Evolutionary conservation across 2,329 filamentous ascomycete species (phyloP), one percentile per base, ranked within the genome.

Genomic region (Ophiosphaerella narmari): DNA sequence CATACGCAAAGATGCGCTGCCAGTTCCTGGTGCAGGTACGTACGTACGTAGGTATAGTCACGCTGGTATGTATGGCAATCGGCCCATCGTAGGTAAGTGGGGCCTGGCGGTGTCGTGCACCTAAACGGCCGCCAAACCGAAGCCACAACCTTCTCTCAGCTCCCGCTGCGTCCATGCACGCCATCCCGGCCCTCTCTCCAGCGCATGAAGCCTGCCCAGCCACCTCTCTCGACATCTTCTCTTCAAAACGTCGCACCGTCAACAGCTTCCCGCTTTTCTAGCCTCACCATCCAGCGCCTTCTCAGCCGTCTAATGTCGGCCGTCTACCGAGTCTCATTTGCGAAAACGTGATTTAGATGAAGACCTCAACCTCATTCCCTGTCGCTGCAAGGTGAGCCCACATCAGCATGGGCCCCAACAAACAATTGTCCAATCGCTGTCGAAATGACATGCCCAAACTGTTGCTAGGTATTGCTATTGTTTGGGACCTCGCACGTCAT

Each of bases 141-240:
- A 51, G 52, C 52, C 48, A 49, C 48, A 51, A 40, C 48, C 43
- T 52, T 48, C 39, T 45, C 43, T 51, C 52, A 50, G 47, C 52
- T 54, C 13, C 43, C 51, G 51, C 23, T 24, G 29, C 38, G 32
- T 37, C 52, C 52, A 52, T 57, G 52, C 49, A 34, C 46, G 29
- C 31, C 43, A 18, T 39, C 35, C 34, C n/a, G 40, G 48, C 39
- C 26, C 50, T 48, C 45, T 16, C 31, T 41, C 13, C 11, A 46
- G 37, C 39, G 37, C 32, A 41, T 47, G 38, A 46, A 48, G 51
- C 52, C 43, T 37, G 50, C 54, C 49, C 56, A 57, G 55, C 55
- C 55, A 50, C 54, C 33, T 21, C 16, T 33, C 14, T 39, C 39
- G 31, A 47, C 48, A 33, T 36, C 44, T 23, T 33, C 31, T 36